Evolutionary conservation across 768 basidiomycete species (phyloP), one percentile per base, ranked within the genome.

Genomic region (Leccinum boreale): DNA sequence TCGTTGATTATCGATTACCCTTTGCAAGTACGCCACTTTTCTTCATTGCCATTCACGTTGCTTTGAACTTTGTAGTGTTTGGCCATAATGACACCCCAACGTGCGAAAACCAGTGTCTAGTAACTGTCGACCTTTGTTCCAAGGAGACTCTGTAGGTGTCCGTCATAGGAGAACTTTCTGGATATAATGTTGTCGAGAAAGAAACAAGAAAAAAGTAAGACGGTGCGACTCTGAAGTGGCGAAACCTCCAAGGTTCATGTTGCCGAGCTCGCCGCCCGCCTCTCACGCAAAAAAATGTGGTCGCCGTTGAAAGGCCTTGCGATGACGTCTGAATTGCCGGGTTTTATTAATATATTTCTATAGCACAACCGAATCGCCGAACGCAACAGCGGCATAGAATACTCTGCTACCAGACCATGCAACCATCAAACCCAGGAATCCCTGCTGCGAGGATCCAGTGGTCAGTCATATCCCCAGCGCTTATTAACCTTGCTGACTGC

Each of bases 1-100:
- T 47, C 26, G 39, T 45, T 35, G 61, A 49, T 48, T 58, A 24
- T 45, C 28, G 61, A 49, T 48, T 58, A 24, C 50, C 39, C 36
- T 52, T 53, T 52, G 50, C 49, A 42, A 47, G 50, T 29, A 52
- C 39, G 31, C n/a, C 24, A 33, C 33, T 50, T 44, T 46, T 9
- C 24, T n/a, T 24, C 35, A 39, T 44, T 46, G 12, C 42, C 28
- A 26, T 49, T 33, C 33, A 35, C 9, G 42, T 45, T 29, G 33
- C 26, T 15, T 26, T 36, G 46, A 46, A 46, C 35, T 15, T 39
- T 29, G 50, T 15, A 24, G 28, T 39, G 39, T 9, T 33, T 12
- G 59, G 23, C 36, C 36, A 11, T 48, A 53, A 60, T 31, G 46
- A 61, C 54, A 42, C 42, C 26, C 19, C 23, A 24, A 45, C 21